Conservation (phyloP, 208 protist genomes). For the Plasmodiophora brassicae region DNA sequence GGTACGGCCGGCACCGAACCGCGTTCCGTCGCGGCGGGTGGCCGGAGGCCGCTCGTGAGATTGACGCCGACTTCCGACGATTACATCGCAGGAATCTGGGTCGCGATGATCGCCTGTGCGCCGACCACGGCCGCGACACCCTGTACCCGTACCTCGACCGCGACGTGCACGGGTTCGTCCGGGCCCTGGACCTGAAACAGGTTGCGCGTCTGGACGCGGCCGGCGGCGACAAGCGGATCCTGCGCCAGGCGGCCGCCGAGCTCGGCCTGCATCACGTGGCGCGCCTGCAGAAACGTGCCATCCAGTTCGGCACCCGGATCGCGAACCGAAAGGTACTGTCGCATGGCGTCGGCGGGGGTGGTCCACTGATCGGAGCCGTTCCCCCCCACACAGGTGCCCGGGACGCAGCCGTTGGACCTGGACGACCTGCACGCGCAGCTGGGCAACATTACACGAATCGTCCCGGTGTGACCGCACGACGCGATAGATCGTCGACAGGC, state of each 20-base stretch:
- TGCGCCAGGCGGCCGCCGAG: constrained; percentile 68
- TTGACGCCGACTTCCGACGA: constrained; percentile 76
- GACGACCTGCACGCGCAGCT: no score
- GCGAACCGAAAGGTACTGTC: constrained; percentile 64
- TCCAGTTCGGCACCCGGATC: constrained; percentile 90
- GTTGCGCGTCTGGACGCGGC: constrained; percentile 50
- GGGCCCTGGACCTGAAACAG: neutral
- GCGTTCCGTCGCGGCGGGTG: neutral
- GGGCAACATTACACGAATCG: no score
- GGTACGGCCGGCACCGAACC: constrained; percentile 78
- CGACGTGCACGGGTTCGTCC: neutral
- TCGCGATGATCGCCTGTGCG: constrained; percentile 82
- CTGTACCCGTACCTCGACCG: constrained; percentile 4
- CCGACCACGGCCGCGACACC: constrained; percentile 59
- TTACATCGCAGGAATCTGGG: constrained; percentile 87
- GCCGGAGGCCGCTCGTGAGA: constrained; percentile 58
- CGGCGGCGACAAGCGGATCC: constrained; percentile 82
- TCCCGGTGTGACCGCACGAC: no score
- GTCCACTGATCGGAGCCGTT: no score
- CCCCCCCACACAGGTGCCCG: no score
- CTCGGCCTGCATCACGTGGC: constrained; percentile 73
- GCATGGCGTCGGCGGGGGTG: neutral
- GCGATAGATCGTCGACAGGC: no score
- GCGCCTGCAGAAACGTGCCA: constrained; percentile 83
- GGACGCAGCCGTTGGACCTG: no score